Conservation (phyloP, 2,329 filamentous ascomycete species). For the Verticillium nubilum region DNA sequence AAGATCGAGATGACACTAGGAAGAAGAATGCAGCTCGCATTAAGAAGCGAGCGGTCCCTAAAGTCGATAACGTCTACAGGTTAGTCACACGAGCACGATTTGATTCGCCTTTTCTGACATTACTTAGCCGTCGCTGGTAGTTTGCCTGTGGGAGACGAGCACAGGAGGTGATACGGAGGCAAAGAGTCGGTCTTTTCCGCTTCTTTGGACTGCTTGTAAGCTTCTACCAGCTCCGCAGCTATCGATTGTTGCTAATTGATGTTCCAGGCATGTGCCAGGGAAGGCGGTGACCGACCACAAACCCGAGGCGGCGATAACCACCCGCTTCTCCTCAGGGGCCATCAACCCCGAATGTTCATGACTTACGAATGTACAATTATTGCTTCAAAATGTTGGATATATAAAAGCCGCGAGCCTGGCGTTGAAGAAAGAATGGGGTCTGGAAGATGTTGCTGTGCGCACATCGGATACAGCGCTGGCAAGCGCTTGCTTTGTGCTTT, state of each 20-base stretch:
- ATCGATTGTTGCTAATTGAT: no score
- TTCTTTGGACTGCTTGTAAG: no score
- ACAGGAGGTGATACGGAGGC: no score
- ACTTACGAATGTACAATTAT: neutral
- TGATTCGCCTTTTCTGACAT: neutral
- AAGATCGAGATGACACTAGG: conserved; percentile 16
- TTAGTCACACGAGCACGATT: conserved; percentile 5
- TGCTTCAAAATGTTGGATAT: neutral
- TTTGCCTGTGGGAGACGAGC: neutral
- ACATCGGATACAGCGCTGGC: neutral
- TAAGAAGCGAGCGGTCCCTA: conserved; percentile 22
- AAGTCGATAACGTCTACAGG: conserved; percentile 33
- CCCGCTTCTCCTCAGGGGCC: neutral
- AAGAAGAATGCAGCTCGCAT: conserved; percentile 13
- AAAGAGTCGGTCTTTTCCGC: no score
- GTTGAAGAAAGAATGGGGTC: neutral
- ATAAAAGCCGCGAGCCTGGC: neutral
- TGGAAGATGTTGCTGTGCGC: neutral
- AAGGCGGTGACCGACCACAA: no score
- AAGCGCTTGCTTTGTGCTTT: neutral
- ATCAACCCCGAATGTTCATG: neutral
- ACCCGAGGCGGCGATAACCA: neutral
- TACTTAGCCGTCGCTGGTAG: neutral
- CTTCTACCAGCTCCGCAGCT: no score
- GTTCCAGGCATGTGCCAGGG: no score